These are phyloP conservation scores for Dendrobium catenatum DNA, from an alignment of 106 monocot species.

Conservation along the genomic window DNA sequence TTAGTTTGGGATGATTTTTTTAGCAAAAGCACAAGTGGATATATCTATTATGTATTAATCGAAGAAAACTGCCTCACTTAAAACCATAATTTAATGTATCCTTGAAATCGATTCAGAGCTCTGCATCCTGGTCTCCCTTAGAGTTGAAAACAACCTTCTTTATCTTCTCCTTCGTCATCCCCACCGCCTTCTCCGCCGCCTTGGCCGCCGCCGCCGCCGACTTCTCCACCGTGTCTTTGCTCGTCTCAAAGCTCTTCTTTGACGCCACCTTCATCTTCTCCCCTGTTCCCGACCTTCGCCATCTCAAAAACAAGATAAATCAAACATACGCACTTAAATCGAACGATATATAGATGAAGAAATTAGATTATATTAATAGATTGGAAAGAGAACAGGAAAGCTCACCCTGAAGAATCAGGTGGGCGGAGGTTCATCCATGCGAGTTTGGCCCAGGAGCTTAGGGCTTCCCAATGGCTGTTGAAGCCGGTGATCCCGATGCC, in stretches of 20 bases:
- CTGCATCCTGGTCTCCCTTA: not conserved
- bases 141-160: not conserved
- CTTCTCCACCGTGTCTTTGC: not conserved
- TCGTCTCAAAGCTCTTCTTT: constrained; percentile 3
- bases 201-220: not conserved
- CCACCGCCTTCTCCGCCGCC: not conserved
- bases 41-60: not conserved
- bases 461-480: constrained; percentile 31
- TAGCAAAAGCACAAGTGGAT: too few relatives aligned
- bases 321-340: not conserved
- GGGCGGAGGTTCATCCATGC: constrained; percentile 36
- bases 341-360: too few relatives aligned
- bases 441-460: constrained; percentile 34
- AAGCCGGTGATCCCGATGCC: constrained; percentile 49
- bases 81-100: not conserved
- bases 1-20: too few relatives aligned
- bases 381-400: not conserved
- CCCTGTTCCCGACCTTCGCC: not conserved
- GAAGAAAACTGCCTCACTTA: not conserved
- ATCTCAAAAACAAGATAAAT: not conserved
- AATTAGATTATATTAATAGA: not conserved
- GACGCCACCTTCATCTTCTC: constrained; percentile 5
- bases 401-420: constrained; percentile 25
- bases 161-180: not conserved
- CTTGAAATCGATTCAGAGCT: not conserved